These are phyloP conservation scores for Panicum hallii DNA, from an alignment of 202 grass and related monocot genomes.

Conservation along the genomic window DNA sequence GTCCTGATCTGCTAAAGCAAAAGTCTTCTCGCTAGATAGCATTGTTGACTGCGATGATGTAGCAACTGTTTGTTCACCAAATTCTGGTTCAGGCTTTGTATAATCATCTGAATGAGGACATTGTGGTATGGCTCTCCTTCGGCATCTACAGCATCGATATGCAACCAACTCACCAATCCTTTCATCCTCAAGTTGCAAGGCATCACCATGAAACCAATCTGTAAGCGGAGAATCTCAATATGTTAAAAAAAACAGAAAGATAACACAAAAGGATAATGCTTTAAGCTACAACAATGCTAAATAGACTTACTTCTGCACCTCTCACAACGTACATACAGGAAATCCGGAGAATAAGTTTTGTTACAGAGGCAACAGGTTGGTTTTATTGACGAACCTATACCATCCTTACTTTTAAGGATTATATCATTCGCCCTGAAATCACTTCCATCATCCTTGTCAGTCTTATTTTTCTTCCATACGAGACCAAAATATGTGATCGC, in stretches of 20 bases:
- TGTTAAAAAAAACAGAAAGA: conserved; percentile 44
- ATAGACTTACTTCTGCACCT: conserved; percentile 76
- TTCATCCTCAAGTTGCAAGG: conserved; percentile 82
- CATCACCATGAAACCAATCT: conserved; percentile 98
- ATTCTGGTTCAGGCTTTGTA: conserved; percentile 67
- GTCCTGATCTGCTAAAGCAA: conserved; percentile 53
- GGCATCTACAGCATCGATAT: conserved; percentile 89
- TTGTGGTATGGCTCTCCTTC: conserved; percentile 76
- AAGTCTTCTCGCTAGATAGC: conserved; percentile 48
- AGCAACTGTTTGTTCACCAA: conserved; percentile 46
- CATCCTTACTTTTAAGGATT: conserved; percentile 75
- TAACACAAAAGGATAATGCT: conserved; percentile 38
- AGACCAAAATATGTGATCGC: conserved; percentile 80
- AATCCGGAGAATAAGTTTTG: conserved; percentile 65
- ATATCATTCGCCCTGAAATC: conserved; percentile 82
- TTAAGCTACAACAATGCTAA: conserved; percentile 41
- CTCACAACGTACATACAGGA: conserved; percentile 86
- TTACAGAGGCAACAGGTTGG: conserved; percentile 82
- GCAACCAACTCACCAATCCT: conserved; percentile 66
- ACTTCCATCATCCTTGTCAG: conserved; percentile 50
- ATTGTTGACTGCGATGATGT: conserved; percentile 52
- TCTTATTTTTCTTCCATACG: conserved; percentile 75
- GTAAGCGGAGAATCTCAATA: conserved; percentile 44
- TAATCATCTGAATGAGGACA: conserved; percentile 76
- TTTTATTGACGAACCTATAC: conserved; percentile 47